Evolutionary conservation across 495 filamentous ascomycete genomes (phyloP).

Genomic region (Acidomyces sp.): DNA sequence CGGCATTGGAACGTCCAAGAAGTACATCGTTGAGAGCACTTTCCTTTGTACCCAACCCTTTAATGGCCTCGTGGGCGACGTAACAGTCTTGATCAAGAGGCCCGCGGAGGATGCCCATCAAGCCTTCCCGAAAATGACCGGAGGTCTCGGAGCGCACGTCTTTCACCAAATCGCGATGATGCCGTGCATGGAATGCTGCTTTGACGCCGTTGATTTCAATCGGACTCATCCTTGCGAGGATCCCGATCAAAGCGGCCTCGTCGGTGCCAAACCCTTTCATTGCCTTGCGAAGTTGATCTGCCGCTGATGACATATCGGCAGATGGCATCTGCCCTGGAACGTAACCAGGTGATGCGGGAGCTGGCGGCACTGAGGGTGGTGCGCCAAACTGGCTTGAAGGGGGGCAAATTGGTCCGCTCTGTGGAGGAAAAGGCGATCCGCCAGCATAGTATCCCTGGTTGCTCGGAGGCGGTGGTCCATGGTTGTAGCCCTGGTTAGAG

Average conservation of each 20-base stretch:
- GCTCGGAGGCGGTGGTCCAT: constrained; percentile 7
- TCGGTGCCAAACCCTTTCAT: constrained; percentile 92
- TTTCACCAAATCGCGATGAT: constrained; percentile 52
- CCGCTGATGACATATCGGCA: constrained; percentile 36
- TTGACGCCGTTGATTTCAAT: constrained; percentile 59
- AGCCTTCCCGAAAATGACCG: constrained; percentile 54
- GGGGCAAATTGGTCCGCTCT: constrained; percentile 14
- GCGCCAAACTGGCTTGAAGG: constrained; percentile 15
- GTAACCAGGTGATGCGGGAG: constrained; percentile 23
- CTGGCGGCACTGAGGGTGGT: constrained; percentile 11
- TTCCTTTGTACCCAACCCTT: constrained; percentile 77
- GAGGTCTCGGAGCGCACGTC: constrained; percentile 67
- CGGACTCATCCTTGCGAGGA: constrained; percentile 55
- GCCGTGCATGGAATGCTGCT: constrained; percentile 46
- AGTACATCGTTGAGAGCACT: constrained; percentile 73
- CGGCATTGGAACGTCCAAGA: constrained; percentile 68
- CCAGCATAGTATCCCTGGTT: constrained; percentile 25
- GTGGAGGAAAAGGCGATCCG: constrained; percentile 28
- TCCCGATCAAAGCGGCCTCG: constrained; percentile 55
- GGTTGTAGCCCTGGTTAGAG: constrained; percentile 9
- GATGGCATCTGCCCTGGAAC: constrained; percentile 17
- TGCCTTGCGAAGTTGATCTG: constrained; percentile 56
- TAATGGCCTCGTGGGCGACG: constrained; percentile 51
- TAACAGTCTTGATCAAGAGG: constrained; percentile 60
- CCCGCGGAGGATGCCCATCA: constrained; percentile 62